Evolutionary conservation across 1,139 yeast genomes (phyloP).

Genomic region (Hansenula anomala): DNA sequence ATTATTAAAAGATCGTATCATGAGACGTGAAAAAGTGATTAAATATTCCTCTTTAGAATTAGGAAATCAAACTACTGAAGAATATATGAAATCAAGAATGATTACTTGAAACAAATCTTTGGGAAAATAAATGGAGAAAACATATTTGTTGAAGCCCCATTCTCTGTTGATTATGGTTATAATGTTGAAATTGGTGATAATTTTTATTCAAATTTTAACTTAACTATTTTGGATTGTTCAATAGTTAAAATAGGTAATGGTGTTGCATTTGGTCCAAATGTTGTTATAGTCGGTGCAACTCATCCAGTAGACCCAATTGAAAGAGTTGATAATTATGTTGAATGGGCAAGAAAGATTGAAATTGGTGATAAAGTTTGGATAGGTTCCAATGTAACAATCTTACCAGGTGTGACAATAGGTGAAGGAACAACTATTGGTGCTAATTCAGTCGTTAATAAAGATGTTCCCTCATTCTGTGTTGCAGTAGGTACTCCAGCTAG

Average conservation of each 20-base stretch:
- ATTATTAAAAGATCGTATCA: slow-evolving; percentile 18
- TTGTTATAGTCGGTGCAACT: slow-evolving; percentile 54
- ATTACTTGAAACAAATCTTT: slow-evolving; percentile 35
- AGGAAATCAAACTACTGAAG: no score
- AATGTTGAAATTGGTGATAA: slow-evolving; percentile 45
- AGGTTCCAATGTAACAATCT: slow-evolving; percentile 47
- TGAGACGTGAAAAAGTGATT: slow-evolving; percentile 38
- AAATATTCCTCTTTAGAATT: no score
- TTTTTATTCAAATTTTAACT: slow-evolving; percentile 53
- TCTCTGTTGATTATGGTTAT: slow-evolving; percentile 55
- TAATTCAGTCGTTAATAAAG: slow-evolving; percentile 56
- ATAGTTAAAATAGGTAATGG: slow-evolving; percentile 57
- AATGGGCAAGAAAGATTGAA: slow-evolving; percentile 49
- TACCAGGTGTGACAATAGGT: slow-evolving; percentile 68
- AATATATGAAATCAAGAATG: slow-evolving; percentile 33
- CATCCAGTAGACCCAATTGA: slow-evolving; percentile 53
- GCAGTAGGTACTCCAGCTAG: slow-evolving; percentile 61
- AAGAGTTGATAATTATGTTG: slow-evolving; percentile 38
- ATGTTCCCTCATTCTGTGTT: slow-evolving; percentile 47
- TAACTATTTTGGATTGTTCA: slow-evolving; percentile 55
- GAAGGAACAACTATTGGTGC: slow-evolving; percentile 63
- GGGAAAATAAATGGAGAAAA: slow-evolving; percentile 33
- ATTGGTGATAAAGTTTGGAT: slow-evolving; percentile 69
- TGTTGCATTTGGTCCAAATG: slow-evolving; percentile 62
- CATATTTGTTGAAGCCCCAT: slow-evolving; percentile 46